phyloP scores from a whole-genome alignment of 2,329 filamentous ascomycete genomes.

The Aspergillus spinulosporus region DNA sequence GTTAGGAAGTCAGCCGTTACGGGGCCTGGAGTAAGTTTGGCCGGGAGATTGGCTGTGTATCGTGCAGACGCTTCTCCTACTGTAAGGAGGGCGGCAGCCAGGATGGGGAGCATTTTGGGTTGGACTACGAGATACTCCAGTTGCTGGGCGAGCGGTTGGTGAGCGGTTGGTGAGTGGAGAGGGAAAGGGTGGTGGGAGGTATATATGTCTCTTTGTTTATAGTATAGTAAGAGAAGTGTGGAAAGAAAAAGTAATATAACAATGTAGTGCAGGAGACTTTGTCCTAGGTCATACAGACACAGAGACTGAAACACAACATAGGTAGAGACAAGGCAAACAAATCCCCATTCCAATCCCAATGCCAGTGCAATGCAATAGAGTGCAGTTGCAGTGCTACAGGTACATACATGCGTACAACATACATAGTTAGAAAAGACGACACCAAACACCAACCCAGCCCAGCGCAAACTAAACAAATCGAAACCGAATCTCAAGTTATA shows the following conservation, averaged over 20 bases:
- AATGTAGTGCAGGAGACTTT: slow-evolving; percentile 5
- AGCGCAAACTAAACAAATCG: background rate
- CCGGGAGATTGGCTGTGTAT: slow-evolving; percentile 13
- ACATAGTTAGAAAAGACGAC: background rate
- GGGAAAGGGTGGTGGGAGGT: background rate
- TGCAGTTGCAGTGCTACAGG: background rate
- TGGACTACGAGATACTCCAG: too few species aligned
- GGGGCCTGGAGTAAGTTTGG: background rate
- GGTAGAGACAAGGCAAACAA: background rate
- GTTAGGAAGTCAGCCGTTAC: slow-evolving; percentile 10
- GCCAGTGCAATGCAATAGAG: background rate
- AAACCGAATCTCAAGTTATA: background rate
- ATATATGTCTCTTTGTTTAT: background rate
- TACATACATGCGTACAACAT: background rate
- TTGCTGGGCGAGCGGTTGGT: background rate
- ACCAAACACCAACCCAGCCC: slow-evolving; percentile 6
- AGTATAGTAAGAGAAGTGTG: background rate
- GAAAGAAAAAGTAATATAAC: background rate
- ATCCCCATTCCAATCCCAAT: background rate
- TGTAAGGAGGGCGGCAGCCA: background rate
- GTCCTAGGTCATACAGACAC: background rate
- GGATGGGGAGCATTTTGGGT: too few species aligned
- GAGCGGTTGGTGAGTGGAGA: background rate
- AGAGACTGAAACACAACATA: background rate
- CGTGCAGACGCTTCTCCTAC: background rate